Evolutionary conservation across 306 rosid species (phyloP).

Genomic region (Hippophae gyantsensis): DNA sequence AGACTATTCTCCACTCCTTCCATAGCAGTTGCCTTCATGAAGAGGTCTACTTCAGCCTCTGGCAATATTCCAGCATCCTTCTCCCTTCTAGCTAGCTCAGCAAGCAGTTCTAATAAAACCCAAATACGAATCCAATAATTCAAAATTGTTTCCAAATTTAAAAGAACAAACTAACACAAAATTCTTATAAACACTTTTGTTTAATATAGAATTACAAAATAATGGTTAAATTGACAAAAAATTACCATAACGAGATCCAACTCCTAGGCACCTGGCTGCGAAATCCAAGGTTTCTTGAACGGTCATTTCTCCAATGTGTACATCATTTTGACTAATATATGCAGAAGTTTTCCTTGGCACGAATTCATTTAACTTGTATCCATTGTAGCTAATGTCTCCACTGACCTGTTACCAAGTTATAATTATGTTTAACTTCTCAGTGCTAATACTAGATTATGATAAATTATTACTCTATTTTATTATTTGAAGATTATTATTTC

Average conservation of each 20-base stretch:
- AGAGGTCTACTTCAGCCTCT: slow-evolving; percentile 17
- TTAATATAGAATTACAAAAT: neutral
- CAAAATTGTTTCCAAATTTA: neutral
- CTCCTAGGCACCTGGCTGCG: slow-evolving; percentile 24
- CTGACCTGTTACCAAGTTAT: too few species aligned
- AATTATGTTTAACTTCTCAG: too few species aligned
- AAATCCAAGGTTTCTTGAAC: slow-evolving; percentile 15
- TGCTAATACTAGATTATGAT: too few species aligned
- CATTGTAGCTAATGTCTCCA: slow-evolving; percentile 7
- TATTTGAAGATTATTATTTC: too few species aligned
- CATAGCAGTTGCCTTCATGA: slow-evolving; percentile 15
- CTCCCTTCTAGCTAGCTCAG: slow-evolving; percentile 19
- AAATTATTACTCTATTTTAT: too few species aligned
- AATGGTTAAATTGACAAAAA: neutral
- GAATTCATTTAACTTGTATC: slow-evolving; percentile 17
- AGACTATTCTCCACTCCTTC: slow-evolving; percentile 5
- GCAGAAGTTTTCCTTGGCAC: slow-evolving; percentile 14
- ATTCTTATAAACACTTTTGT: neutral
- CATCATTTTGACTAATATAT: slow-evolving; percentile 16
- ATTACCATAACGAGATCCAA: slow-evolving; percentile 17
- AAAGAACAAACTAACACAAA: neutral
- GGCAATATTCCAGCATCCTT: slow-evolving; percentile 14
- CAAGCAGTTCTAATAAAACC: slow-evolving; percentile 6
- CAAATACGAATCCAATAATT: neutral
- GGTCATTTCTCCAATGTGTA: slow-evolving; percentile 18